Evolutionary conservation across 1,284 basidiomycete genomes (phyloP).

Genomic region (Hemileia vastatrix): DNA sequence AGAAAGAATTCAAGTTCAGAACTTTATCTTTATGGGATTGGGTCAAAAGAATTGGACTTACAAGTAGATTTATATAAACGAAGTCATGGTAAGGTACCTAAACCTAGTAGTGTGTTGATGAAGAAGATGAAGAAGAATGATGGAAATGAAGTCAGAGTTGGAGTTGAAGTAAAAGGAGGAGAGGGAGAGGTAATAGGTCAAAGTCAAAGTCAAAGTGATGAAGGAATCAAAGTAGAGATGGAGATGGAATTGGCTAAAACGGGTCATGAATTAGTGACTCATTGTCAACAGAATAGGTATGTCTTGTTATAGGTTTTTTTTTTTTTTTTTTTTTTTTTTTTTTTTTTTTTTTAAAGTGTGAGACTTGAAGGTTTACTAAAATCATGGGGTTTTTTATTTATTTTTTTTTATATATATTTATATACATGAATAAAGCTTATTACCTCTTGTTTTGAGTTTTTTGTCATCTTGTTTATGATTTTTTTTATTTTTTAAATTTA

Average conservation of each 20-base stretch:
- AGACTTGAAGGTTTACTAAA: neutral
- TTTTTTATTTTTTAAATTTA: too few relatives aligned
- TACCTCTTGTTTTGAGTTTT: slow-evolving; percentile 44
- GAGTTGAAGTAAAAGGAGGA: slow-evolving; percentile 2
- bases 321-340: neutral
- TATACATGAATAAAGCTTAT: slow-evolving; percentile 34
- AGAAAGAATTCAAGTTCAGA: too few relatives aligned
- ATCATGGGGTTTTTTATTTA: neutral
- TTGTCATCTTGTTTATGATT: too few relatives aligned
- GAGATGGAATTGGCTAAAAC: slow-evolving; percentile 25
- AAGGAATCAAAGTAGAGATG: neutral
- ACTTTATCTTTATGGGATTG: too few relatives aligned
- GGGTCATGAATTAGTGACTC: slow-evolving; percentile 41
- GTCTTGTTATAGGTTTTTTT: slow-evolving; percentile 3
- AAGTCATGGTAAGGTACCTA: neutral
- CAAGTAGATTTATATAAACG: too few relatives aligned
- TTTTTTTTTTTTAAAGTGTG: neutral
- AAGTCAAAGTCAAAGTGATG: slow-evolving; percentile 13
- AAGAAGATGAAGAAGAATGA: neutral
- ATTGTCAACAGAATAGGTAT: slow-evolving; percentile 45
- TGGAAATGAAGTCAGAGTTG: slow-evolving; percentile 14
- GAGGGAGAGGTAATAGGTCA: slow-evolving; percentile 10
- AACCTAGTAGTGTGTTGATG: neutral
- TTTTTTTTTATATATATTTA: neutral
- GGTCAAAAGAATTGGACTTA: too few relatives aligned